phyloP scores from a whole-genome alignment of 176 grass and related monocot genomes.

The Triticum dicoccoides region DNA sequence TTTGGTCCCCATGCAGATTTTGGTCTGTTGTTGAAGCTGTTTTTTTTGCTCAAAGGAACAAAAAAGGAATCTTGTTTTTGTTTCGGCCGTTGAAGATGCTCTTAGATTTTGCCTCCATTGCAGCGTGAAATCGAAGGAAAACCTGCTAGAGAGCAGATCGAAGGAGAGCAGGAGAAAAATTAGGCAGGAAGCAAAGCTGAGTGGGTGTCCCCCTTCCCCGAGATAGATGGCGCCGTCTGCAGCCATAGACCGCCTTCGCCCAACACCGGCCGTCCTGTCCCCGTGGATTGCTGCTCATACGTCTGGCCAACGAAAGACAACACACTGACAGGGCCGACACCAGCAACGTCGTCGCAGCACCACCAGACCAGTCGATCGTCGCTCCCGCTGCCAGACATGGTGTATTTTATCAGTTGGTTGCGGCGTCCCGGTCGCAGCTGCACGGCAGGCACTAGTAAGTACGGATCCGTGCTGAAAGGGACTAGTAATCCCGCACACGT shows the following conservation, averaged over 20 bases:
- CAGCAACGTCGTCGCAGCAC: background rate
- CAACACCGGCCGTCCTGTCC: background rate
- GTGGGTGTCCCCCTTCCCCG: background rate
- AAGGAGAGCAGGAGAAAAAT: background rate
- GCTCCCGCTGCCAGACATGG: background rate
- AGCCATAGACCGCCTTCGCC: background rate
- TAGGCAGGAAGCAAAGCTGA: constrained; percentile 5
- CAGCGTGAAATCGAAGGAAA: background rate
- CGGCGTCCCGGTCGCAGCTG: background rate
- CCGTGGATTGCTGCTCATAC: background rate
- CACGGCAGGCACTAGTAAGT: background rate
- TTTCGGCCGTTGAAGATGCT: too few species aligned
- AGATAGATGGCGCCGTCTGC: background rate
- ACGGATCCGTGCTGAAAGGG: background rate
- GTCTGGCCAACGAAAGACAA: background rate
- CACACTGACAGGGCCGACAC: background rate
- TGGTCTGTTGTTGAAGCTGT: too few species aligned
- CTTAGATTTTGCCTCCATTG: background rate
- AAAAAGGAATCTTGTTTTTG: too few species aligned
- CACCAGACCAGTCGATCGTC: background rate
- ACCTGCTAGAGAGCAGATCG: background rate
- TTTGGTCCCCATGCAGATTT: too few species aligned
- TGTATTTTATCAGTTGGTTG: background rate
- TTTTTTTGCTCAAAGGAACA: too few species aligned
- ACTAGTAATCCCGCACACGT: background rate